phyloP scores from a whole-genome alignment of 768 basidiomycete species.

The Auriscalpium orientale region DNA sequence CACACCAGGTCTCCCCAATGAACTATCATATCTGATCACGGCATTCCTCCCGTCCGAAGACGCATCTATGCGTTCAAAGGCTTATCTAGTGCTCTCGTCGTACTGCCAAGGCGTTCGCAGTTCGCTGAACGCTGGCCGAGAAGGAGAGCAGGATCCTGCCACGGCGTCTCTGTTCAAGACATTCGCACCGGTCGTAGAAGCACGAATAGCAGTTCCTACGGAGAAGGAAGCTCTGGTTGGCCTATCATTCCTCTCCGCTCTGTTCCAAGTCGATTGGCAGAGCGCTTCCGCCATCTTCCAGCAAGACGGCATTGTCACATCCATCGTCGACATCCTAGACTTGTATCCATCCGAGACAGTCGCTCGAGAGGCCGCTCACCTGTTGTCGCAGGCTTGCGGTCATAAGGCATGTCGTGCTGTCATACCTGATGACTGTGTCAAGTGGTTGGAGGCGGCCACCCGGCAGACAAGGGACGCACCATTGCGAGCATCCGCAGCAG shows the following conservation, averaged over 20 bases:
- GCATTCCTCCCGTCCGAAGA: conserved; percentile 10
- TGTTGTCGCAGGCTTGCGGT: conserved; percentile 70
- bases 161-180: conserved; percentile 42
- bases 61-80: conserved; percentile 44
- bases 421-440: conserved; percentile 44
- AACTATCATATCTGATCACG: conserved; percentile 11
- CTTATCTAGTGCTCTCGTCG: conserved; percentile 60
- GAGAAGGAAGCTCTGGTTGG: conserved; percentile 47
- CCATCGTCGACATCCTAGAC: conserved; percentile 64
- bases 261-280: conserved; percentile 78
- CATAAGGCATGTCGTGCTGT: conserved; percentile 64
- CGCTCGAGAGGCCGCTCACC: conserved; percentile 55
- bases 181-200: conserved; percentile 44
- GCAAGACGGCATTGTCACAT: conserved; percentile 54
- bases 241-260: conserved; percentile 62
- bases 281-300: conserved; percentile 59
- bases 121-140: conserved; percentile 27
- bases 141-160: conserved; percentile 32
- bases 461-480: conserved; percentile 36
- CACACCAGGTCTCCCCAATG: conserved; percentile 13
- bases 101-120: conserved; percentile 55
- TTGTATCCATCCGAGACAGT: conserved; percentile 44
- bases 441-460: conserved; percentile 64
- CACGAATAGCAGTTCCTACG: conserved; percentile 47
- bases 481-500: conserved; percentile 55